Base-by-base conservation (phyloP, 768 basidiomycete species). In the Panaeolus cyanescens region DNA sequence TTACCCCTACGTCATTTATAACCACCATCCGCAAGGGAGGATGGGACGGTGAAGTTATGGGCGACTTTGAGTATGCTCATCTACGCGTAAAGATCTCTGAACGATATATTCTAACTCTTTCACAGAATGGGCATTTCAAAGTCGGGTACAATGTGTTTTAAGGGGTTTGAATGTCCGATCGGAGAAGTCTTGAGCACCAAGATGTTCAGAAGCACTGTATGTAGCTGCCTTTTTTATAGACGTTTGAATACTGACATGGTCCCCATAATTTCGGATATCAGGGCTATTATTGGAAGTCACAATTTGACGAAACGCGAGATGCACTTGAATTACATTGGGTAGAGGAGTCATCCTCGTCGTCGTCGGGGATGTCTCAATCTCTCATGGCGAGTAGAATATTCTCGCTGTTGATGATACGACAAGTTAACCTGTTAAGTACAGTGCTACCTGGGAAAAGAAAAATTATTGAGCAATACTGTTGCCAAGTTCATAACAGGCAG, bases 1-100 rank as follows among this genome's bases (percentile, higher is more conserved):
- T 83, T 63, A 80, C 79, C 4, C 82, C 82, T 1, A 75, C 80
- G 2, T 82, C 80, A 7, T 77, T 76, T 65, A 80, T 82, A 28
- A 83, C 83, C 0, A 75, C 77, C 3, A 66, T 85, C 56, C 70
- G 74, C 25, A 73, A 76, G 54, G 72, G 72, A n/a, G 71, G 75
- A 4, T 75, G 74, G 67, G 71, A 78, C 17, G 81, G 82, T 0
- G 79, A 82, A 30, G 39, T 78, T 0, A 73, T 84, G 10, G 82
- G 80, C 10, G 79, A 83, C 40, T 84, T 84, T 57, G 82, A 84
- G 79, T 83, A 55, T 59, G 72, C n/a, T 69, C 4, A 6, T 9
- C 25, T 20, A 20, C 20, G 10, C 12, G 19, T 50, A 25, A 5
- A 28, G 3, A 28, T 25, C 32, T n/a, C 1, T 30, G n/a, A 15